phyloP scores from a whole-genome alignment of 129 eudicot species.

The Cynara cardunculus region DNA sequence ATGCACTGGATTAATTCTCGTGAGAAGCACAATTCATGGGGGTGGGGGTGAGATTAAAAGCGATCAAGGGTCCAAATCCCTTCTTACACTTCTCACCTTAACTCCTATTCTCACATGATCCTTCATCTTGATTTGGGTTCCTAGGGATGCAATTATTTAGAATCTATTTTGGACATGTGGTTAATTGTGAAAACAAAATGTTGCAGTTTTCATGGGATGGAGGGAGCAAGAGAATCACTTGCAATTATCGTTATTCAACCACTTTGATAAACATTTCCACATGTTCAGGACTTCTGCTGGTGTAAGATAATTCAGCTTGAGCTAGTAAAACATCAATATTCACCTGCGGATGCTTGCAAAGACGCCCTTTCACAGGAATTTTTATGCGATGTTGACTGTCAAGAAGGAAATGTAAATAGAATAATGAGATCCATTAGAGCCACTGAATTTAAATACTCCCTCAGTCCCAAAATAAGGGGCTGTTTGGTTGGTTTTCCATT shows the following conservation, averaged over 20 bases:
- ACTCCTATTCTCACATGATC: too few relatives aligned
- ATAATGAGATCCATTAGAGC: neutral
- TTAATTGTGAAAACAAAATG: neutral
- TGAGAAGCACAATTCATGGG: too few relatives aligned
- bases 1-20: too few relatives aligned
- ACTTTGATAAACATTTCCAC: neutral
- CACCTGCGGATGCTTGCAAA: constrained; percentile 42
- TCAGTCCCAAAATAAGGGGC: neutral
- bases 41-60: too few relatives aligned
- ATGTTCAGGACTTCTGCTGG: neutral
- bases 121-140: too few relatives aligned
- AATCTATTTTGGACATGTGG: neutral
- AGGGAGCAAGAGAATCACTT: neutral
- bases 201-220: neutral
- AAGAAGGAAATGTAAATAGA: neutral
- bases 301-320: neutral
- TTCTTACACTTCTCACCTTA: too few relatives aligned
- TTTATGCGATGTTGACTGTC: constrained; percentile 25
- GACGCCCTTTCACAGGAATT: constrained; percentile 39
- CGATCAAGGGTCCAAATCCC: too few relatives aligned
- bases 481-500: too few relatives aligned
- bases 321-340: constrained; percentile 8
- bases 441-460: neutral
- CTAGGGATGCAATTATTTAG: too few relatives aligned
- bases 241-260: neutral